Evolutionary conservation across 441 rosid genomes (phyloP).

Genomic region (Bruguiera hainesii): DNA sequence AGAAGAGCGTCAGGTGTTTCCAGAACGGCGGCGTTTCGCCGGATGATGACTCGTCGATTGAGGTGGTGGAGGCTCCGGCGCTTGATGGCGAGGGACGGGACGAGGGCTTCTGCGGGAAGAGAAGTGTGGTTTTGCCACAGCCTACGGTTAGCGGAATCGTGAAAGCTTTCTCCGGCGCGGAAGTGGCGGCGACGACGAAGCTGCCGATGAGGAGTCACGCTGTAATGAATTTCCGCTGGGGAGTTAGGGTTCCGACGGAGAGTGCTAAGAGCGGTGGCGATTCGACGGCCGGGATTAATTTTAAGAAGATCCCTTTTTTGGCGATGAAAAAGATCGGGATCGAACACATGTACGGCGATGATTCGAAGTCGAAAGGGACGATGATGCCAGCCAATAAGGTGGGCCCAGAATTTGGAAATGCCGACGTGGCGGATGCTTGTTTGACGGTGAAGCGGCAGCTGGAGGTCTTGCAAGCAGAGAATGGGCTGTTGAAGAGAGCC

Average conservation of each 20-base stretch:
- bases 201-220: conserved; percentile 62
- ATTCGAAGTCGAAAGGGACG: conserved; percentile 21
- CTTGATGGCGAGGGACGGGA: conserved; percentile 27
- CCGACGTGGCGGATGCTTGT: conserved; percentile 49
- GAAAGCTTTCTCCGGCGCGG: conserved; percentile 51
- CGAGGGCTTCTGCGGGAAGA: conserved; percentile 31
- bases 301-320: conserved; percentile 61
- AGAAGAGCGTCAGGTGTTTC: neutral
- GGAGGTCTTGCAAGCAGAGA: conserved; percentile 63
- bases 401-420: conserved; percentile 21
- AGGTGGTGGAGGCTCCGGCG: conserved; percentile 55
- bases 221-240: conserved; percentile 76
- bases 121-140: conserved; percentile 35
- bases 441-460: conserved; percentile 47
- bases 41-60: conserved; percentile 52
- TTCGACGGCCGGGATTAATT: conserved; percentile 43
- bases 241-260: conserved; percentile 73
- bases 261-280: conserved; percentile 28
- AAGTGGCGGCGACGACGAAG: conserved; percentile 60
- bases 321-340: conserved; percentile 84
- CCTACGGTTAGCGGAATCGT: conserved; percentile 40
- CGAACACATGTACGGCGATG: conserved; percentile 54
- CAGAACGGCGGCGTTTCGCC: conserved; percentile 21
- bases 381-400: conserved; percentile 11
- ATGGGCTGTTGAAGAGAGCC: conserved; percentile 50